Evolutionary conservation across 2,329 filamentous ascomycete genomes (phyloP).

Genomic region (Clarireedia sp.): DNA sequence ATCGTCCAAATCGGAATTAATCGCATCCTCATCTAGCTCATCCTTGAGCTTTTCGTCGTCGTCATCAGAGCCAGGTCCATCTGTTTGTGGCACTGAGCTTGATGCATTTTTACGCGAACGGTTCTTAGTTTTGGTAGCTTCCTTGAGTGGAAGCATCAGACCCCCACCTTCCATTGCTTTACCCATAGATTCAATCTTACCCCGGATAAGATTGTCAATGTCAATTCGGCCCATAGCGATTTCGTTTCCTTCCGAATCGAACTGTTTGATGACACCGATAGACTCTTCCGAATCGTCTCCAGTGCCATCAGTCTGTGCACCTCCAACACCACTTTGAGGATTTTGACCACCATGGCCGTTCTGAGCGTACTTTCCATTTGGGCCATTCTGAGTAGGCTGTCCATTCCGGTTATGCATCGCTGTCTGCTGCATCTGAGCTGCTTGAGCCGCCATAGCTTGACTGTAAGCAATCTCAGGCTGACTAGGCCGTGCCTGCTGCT

Average conservation of each 20-base stretch:
- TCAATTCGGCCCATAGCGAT: slow-evolving; percentile 51
- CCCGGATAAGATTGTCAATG: slow-evolving; percentile 62
- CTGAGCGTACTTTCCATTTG: slow-evolving; percentile 25
- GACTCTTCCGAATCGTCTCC: slow-evolving; percentile 46
- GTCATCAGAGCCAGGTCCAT: slow-evolving; percentile 51
- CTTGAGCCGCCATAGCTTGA: not conserved
- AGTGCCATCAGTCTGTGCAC: slow-evolving; percentile 70
- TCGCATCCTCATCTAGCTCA: slow-evolving; percentile 78
- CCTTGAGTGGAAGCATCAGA: slow-evolving; percentile 61
- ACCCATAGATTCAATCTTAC: slow-evolving; percentile 57
- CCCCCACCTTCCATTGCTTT: slow-evolving; percentile 66
- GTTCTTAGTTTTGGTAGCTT: slow-evolving; percentile 30
- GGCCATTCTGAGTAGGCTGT: slow-evolving; percentile 26
- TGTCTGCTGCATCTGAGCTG: slow-evolving; percentile 2
- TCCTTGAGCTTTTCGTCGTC: slow-evolving; percentile 49
- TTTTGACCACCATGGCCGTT: slow-evolving; percentile 27
- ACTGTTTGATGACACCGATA: slow-evolving; percentile 50
- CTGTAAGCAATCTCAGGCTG: slow-evolving; percentile 3
- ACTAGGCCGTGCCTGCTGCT: not conserved
- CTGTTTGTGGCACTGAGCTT: slow-evolving; percentile 40
- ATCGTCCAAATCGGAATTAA: slow-evolving; percentile 97
- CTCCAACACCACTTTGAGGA: slow-evolving; percentile 35
- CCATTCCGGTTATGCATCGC: slow-evolving; percentile 18
- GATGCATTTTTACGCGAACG: slow-evolving; percentile 28
- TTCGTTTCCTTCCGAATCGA: slow-evolving; percentile 45